Base-by-base conservation (phyloP, 148 eudicot species). In the Cornus florida region DNA sequence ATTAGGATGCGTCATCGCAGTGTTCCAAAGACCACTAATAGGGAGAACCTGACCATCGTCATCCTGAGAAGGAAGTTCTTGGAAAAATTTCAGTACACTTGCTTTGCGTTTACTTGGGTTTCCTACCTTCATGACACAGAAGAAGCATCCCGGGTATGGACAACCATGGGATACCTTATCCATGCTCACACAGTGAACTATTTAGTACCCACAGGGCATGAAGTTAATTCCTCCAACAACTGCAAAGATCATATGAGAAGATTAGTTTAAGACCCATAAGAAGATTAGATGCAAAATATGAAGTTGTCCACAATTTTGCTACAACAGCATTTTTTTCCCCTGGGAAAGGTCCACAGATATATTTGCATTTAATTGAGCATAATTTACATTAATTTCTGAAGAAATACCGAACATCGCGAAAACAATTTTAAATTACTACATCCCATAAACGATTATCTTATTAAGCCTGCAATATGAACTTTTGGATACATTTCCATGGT, bases 1-100 rank as follows among this genome's bases (percentile, higher is more conserved):
- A 76, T 96, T 96, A 53, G 98, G 99, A 84, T 96, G 99, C 59
- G 99, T 95, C 99, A 96, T 96, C 59, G 99, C 99, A 33, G 99
- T 96, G 86, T 96, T 96, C 99, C 99, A 96, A 60, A 96, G 97
- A 84, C 97, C 97, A 76, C 98, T 96, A 50, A 96, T 96, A 48
- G 99, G 99, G 67, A 96, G 97, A 81, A 96, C 99, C 78, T 92
- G 98, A 70, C 98, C 98, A 80, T 96, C 98, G 56, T 93, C 99
- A 74, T 96, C 99, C 79, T 93, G 99, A 28, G 97, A 91, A 66
- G 99, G 99, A 84, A 96, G 94, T 67, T 96, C 99, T 74, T 95
- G 86, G 85, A 96, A 96, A 82, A 96, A 96, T 76, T 96, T 96
- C 65, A 87, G 80, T 76, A 96, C 83, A 81, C 97, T 91, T 74